Evolutionary conservation across 805 yeast genomes (phyloP).

Genomic region (fission yeast (Schizosaccharomyces pombe)): ASM294v3 CU329670.1:698501-699000

Average conservation of each 20-base stretch:
- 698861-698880: neutral
- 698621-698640: slow-evolving; percentile 32
- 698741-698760: slow-evolving; percentile 40
- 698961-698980: neutral
- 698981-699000: neutral
- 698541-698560: slow-evolving; percentile 71
- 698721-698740: slow-evolving; percentile 44
- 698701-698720: slow-evolving; percentile 26
- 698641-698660: slow-evolving; percentile 86
- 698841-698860: neutral
- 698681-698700: slow-evolving; percentile 15
- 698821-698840: neutral
- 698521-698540: slow-evolving; percentile 60
- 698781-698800: slow-evolving; percentile 46
- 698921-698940: neutral
- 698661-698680: slow-evolving; percentile 34
- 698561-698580: slow-evolving; percentile 72
- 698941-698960: neutral
- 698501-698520: slow-evolving; percentile 33
- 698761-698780: slow-evolving; percentile 96
- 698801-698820: slow-evolving; percentile 90
- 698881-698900: neutral
- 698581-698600: slow-evolving; percentile 67
- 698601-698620: slow-evolving; percentile 21
- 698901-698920: neutral